Percentiles rank a stretch among this genome's conserved stretches.
phyloP scores from a whole-genome alignment of 2,329 filamentous ascomycete species.

The Penicillium rolfsii region DNA sequence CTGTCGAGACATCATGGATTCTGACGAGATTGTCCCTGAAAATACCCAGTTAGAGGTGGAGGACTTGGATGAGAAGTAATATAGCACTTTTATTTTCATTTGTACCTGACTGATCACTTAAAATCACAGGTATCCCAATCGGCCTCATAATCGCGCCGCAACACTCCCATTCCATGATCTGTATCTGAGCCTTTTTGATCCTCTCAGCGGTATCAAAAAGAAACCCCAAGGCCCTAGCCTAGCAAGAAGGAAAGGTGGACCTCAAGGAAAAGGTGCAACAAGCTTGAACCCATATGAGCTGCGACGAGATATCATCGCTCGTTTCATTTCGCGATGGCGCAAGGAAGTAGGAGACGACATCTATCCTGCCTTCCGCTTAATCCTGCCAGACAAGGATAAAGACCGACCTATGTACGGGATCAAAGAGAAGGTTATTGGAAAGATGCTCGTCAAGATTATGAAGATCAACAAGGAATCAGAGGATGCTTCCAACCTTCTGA shows the following conservation, averaged over 20 bases:
- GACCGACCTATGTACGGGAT: constrained; percentile 91
- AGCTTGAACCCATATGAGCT: constrained; percentile 74
- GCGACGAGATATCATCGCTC: constrained; percentile 76
- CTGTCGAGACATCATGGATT: constrained; percentile 32
- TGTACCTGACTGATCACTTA: constrained; percentile 13
- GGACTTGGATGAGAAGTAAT: constrained; percentile 39
- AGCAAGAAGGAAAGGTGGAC: constrained; percentile 62
- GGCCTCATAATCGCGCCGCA: constrained; percentile 76
- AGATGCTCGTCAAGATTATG: constrained; percentile 86
- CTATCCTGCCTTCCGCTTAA: constrained; percentile 88
- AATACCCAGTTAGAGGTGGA: constrained; percentile 24
- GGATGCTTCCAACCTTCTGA: constrained; percentile 79
- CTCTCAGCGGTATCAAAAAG: constrained; percentile 76
- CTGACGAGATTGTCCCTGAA: constrained; percentile 30
- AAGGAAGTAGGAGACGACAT: constrained; percentile 88
- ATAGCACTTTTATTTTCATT: neutral
- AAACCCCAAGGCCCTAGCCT: constrained; percentile 60
- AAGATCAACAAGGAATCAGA: constrained; percentile 90
- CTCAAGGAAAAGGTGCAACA: constrained; percentile 52
- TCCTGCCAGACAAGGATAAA: constrained; percentile 88
- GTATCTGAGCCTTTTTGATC: constrained; percentile 78
- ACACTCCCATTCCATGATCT: constrained; percentile 84
- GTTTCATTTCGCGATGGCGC: constrained; percentile 86
- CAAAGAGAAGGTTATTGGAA: constrained; percentile 89
- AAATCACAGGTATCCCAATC: constrained; percentile 69